Evolutionary conservation across 2,329 filamentous ascomycete genomes (phyloP).

Genomic region (Didymella glomerata): DNA sequence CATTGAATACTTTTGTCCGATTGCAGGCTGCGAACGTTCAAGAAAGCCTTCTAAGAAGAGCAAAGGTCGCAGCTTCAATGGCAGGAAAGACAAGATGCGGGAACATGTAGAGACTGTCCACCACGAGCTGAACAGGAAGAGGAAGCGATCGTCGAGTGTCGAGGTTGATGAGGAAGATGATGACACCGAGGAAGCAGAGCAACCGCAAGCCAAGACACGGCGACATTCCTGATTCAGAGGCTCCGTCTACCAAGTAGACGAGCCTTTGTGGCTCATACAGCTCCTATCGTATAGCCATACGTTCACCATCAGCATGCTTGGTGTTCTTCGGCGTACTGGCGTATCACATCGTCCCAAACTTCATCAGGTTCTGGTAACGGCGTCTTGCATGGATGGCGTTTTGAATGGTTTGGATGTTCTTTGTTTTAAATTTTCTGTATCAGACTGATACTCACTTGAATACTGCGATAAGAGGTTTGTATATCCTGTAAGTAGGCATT

Average conservation of each 20-base stretch:
- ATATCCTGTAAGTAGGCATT: neutral
- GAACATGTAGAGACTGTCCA: slow-evolving; percentile 42
- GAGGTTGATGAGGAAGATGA: neutral
- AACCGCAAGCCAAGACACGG: neutral
- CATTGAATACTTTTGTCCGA: slow-evolving; percentile 36
- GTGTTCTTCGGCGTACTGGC: neutral
- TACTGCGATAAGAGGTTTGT: neutral
- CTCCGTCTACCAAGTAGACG: neutral
- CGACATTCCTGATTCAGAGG: neutral
- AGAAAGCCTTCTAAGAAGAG: slow-evolving; percentile 24
- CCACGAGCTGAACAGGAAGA: slow-evolving; percentile 20
- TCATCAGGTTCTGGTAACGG: neutral
- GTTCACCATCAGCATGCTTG: neutral
- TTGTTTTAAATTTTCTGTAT: neutral
- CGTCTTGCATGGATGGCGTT: neutral
- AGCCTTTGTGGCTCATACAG: neutral
- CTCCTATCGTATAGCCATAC: neutral
- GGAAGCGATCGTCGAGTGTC: neutral
- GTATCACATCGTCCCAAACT: neutral
- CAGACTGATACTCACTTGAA: neutral
- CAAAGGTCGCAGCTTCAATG: slow-evolving; percentile 39
- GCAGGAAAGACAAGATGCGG: slow-evolving; percentile 43
- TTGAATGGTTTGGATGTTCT: neutral
- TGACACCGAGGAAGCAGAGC: neutral
- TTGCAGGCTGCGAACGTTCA: slow-evolving; percentile 33